These are phyloP conservation scores for Durotheca rogersii DNA, from an alignment of 495 filamentous ascomycete species.

Conservation along the genomic window DNA sequence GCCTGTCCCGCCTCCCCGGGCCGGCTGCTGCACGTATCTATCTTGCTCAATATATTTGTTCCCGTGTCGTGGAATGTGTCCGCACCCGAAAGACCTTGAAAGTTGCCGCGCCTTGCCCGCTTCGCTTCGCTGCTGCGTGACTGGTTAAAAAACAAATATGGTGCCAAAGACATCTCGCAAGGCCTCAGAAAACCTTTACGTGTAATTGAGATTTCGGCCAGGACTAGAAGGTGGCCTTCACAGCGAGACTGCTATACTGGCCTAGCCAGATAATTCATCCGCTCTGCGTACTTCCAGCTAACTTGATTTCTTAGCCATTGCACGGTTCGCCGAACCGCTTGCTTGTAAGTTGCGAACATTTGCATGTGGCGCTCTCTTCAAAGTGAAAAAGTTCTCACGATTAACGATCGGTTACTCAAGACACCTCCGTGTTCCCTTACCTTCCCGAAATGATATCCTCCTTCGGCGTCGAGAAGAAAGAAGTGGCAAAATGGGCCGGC, in stretches of 20 bases:
- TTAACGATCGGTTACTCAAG: too few species aligned
- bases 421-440: conserved; percentile 87
- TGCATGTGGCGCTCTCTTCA: too few species aligned
- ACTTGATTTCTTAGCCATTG: conserved; percentile 55
- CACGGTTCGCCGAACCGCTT: conserved; percentile 82
- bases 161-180: conserved; percentile 16
- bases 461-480: conserved; percentile 68
- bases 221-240: neutral
- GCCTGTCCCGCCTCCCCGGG: neutral
- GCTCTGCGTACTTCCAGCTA: conserved; percentile 19
- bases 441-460: conserved; percentile 85
- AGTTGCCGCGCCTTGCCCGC: neutral
- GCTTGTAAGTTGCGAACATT: too few species aligned
- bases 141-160: conserved; percentile 23
- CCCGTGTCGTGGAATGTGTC: neutral
- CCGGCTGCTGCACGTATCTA: conserved; percentile 9
- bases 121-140: conserved; percentile 19
- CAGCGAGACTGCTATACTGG: neutral
- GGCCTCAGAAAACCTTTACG: conserved; percentile 8
- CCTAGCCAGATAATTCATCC: conserved; percentile 12
- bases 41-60: conserved; percentile 20
- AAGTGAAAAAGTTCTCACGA: too few species aligned
- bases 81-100: conserved; percentile 1
- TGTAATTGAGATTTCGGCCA: conserved; percentile 3
- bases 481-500: conserved; percentile 77